Conservation (phyloP, 2,329 filamentous ascomycete genomes). For the Alternaria arborescens region DNA sequence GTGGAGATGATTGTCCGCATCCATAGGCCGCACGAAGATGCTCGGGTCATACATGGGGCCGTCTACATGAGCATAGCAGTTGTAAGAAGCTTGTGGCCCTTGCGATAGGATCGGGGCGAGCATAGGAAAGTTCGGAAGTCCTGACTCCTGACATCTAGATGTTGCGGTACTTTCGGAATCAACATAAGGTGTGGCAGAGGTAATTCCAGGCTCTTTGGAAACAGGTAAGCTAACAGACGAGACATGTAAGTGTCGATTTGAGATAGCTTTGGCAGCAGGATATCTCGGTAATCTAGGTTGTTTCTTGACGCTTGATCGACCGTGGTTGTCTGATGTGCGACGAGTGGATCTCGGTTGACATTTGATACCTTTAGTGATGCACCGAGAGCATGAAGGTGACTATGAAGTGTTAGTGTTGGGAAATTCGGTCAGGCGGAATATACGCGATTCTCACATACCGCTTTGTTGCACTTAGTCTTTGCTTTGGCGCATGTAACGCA, state of each 20-base stretch:
- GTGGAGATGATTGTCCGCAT: conserved; percentile 28
- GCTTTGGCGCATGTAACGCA: conserved; percentile 52
- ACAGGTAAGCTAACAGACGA: conserved; percentile 37
- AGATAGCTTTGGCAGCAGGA: conserved; percentile 31
- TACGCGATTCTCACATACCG: conserved; percentile 32
- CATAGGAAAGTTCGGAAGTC: conserved; percentile 35
- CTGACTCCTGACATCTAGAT: conserved; percentile 32
- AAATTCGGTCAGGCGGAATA: background rate
- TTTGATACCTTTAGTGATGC: conserved; percentile 46
- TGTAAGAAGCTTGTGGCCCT: conserved; percentile 32
- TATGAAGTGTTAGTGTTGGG: conserved; percentile 11
- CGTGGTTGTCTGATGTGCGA: conserved; percentile 46
- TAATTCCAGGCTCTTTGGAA: conserved; percentile 27
- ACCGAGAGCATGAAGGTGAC: conserved; percentile 50
- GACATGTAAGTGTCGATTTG: conserved; percentile 24
- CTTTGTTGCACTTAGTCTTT: conserved; percentile 51
- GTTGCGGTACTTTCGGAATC: conserved; percentile 41
- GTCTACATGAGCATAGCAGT: conserved; percentile 35
- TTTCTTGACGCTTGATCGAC: conserved; percentile 40
- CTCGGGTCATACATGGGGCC: conserved; percentile 35
- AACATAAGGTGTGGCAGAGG: conserved; percentile 39
- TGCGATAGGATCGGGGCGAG: conserved; percentile 42
- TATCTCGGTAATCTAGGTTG: conserved; percentile 37
- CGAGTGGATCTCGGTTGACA: conserved; percentile 50
- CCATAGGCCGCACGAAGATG: conserved; percentile 26